Conservation (phyloP, 768 basidiomycete species). For the Russula griseocarnosa region DNA sequence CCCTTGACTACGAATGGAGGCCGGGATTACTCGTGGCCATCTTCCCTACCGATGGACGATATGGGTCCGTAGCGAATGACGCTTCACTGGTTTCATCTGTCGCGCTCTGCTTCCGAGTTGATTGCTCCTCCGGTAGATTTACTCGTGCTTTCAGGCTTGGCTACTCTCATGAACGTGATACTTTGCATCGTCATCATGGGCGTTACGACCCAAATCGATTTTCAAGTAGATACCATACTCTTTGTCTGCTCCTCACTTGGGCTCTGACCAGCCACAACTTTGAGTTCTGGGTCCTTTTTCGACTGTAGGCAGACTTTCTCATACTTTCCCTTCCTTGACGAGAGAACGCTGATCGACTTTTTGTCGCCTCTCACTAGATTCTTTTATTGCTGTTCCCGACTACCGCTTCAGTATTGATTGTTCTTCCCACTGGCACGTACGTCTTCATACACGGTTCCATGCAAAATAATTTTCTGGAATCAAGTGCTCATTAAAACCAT, state of each 20-base stretch:
- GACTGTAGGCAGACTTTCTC: background rate
- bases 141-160: background rate
- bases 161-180: background rate
- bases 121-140: background rate
- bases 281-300: background rate
- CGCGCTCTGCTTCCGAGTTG: background rate
- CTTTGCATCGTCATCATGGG: background rate
- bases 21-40: background rate
- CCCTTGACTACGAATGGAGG: background rate
- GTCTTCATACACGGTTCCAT: background rate
- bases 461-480: background rate
- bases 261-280: background rate
- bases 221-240: background rate
- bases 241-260: background rate
- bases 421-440: slow-evolving; percentile 11
- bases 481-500: background rate
- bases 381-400: background rate
- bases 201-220: background rate
- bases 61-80: background rate
- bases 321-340: background rate
- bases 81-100: background rate
- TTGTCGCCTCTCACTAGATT: background rate
- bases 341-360: background rate
- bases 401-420: background rate
- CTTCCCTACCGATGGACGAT: background rate